These are phyloP conservation scores for Dactylonectria estremocensis DNA, from an alignment of 2,329 filamentous ascomycete genomes.

Conservation along the genomic window DNA sequence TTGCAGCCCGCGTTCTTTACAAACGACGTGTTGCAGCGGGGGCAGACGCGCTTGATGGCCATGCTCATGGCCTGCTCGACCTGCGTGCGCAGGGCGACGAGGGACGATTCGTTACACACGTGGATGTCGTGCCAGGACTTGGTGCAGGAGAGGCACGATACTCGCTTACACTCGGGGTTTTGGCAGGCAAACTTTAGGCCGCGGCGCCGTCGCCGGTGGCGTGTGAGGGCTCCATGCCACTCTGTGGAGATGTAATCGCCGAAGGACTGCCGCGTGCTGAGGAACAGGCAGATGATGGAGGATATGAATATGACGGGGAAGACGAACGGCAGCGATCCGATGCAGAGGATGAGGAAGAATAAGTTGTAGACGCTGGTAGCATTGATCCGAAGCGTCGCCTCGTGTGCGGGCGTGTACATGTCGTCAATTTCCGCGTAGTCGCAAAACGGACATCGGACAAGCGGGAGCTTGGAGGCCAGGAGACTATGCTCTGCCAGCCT, in stretches of 20 bases:
- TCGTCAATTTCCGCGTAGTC: conserved; percentile 91
- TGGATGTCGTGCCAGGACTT: conserved; percentile 92
- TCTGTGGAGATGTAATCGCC: conserved; percentile 60
- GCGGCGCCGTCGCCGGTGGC: conserved; percentile 78
- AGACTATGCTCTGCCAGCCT: conserved; percentile 84
- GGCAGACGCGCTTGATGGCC: conserved; percentile 95
- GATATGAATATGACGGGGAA: conserved; percentile 66
- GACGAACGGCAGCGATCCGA: conserved; percentile 70
- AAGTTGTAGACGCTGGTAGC: conserved; percentile 65
- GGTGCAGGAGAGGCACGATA: conserved; percentile 86
- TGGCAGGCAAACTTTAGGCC: conserved; percentile 85
- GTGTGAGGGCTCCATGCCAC: conserved; percentile 73
- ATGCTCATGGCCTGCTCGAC: conserved; percentile 95
- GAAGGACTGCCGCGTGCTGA: conserved; percentile 61
- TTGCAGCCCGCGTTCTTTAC: conserved; percentile 97
- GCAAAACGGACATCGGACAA: conserved; percentile 92
- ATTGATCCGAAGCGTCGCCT: conserved; percentile 71
- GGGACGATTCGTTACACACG: conserved; percentile 87
- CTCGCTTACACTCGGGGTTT: conserved; percentile 75
- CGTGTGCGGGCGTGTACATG: conserved; percentile 73
- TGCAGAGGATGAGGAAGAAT: conserved; percentile 66
- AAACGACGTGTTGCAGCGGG: conserved; percentile 90
- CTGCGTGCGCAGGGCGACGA: conserved; percentile 86
- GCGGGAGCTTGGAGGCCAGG: conserved; percentile 78
- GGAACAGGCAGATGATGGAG: conserved; percentile 60